Evolutionary conservation across 2,329 filamentous ascomycete species (phyloP).

Genomic region (Sphaerostilbella broomeana): DNA sequence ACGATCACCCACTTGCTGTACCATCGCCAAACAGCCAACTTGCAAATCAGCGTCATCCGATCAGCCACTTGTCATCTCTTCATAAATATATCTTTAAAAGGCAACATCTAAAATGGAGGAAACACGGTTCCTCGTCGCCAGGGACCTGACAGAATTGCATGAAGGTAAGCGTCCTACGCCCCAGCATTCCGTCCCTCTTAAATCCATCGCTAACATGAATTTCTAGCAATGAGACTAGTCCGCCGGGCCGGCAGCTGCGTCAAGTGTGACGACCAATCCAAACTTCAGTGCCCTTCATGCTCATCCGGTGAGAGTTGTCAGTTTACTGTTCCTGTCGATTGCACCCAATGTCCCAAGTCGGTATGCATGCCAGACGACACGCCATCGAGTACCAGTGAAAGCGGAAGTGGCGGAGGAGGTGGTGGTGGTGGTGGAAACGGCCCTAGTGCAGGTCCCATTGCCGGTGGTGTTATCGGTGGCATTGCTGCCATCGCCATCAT

Average conservation of each 20-base stretch:
- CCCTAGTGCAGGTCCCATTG: slow-evolving; percentile 77
- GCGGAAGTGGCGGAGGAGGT: slow-evolving; percentile 15
- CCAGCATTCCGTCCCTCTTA: not conserved
- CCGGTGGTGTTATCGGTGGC: slow-evolving; percentile 84
- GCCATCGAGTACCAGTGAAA: slow-evolving; percentile 13
- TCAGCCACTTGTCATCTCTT: no score
- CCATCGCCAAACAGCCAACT: no score
- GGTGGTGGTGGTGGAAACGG: slow-evolving; percentile 30
- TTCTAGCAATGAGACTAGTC: slow-evolving; percentile 28
- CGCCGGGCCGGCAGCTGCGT: slow-evolving; percentile 38
- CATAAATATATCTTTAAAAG: no score
- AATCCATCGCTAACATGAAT: not conserved
- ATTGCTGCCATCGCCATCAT: slow-evolving; percentile 66
- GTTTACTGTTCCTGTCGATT: slow-evolving; percentile 39
- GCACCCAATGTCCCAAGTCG: slow-evolving; percentile 40
- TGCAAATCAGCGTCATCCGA: no score
- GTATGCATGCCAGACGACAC: slow-evolving; percentile 35
- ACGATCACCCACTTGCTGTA: no score
- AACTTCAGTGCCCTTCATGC: slow-evolving; percentile 41
- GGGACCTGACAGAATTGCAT: slow-evolving; percentile 26
- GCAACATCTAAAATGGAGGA: slow-evolving; percentile 7
- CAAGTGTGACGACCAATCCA: slow-evolving; percentile 36
- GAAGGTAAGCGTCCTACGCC: slow-evolving; percentile 21
- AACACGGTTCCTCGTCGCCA: slow-evolving; percentile 14
- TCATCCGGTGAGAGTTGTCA: slow-evolving; percentile 36